These are phyloP conservation scores for Colletotrichum lupini DNA, from an alignment of 2,329 filamentous ascomycete species.

Conservation along the genomic window DNA sequence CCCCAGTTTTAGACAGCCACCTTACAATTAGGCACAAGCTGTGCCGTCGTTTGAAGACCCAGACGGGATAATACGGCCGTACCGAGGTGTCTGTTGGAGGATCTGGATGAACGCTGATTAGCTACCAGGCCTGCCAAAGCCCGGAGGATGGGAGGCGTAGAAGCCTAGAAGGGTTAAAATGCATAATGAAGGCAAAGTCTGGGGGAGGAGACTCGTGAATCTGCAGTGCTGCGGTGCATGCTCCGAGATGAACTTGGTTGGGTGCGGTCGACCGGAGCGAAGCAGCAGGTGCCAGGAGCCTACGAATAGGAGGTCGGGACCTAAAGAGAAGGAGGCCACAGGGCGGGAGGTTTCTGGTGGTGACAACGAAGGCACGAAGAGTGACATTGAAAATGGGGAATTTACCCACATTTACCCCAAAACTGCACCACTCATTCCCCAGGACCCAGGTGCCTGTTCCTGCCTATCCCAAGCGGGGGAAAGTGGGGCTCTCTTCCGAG, in stretches of 20 bases:
- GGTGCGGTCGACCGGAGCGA: not conserved
- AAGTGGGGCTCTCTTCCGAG: constrained; percentile 1
- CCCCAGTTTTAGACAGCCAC: not conserved
- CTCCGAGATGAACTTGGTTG: not conserved
- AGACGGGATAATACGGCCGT: not conserved
- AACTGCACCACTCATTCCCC: not conserved
- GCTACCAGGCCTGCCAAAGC: not conserved
- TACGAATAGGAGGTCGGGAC: not conserved
- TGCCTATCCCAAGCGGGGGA: not conserved
- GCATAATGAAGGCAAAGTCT: not conserved
- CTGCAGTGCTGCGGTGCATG: constrained; percentile 5
- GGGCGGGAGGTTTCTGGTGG: not conserved
- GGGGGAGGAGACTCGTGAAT: not conserved
- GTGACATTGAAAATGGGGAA: constrained; percentile 1
- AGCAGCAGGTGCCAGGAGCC: not conserved
- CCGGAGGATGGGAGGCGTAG: not conserved
- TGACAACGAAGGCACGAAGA: not conserved
- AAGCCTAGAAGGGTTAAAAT: not conserved
- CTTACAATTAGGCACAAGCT: constrained; percentile 1
- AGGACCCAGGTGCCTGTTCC: not conserved
- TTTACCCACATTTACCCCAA: not conserved
- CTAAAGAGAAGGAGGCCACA: not conserved
- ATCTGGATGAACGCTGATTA: not conserved
- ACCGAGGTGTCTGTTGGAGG: constrained; percentile 1
- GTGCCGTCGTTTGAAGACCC: not conserved